phyloP scores from a whole-genome alignment of 2,329 filamentous ascomycete genomes.

The Cladosporium sp. region DNA sequence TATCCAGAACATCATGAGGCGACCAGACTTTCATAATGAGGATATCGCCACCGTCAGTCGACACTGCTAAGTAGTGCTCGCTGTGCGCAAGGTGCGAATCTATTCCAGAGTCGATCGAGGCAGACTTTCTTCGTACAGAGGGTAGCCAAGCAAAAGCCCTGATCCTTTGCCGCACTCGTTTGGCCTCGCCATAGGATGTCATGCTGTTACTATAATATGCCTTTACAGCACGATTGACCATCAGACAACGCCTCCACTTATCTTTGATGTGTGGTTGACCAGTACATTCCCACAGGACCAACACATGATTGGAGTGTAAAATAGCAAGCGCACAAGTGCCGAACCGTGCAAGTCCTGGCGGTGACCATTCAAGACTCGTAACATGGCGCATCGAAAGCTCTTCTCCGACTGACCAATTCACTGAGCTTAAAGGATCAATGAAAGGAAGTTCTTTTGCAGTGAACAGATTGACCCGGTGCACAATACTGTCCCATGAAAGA shows the following conservation, averaged over 20 bases:
- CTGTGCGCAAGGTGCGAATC: conserved; percentile 1
- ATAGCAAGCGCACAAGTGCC: conserved; percentile 51
- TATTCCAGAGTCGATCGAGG: neutral
- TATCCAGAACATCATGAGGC: conserved; percentile 30
- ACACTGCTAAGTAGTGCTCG: conserved; percentile 32
- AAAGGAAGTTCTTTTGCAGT: conserved; percentile 44
- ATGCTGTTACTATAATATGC: conserved; percentile 32
- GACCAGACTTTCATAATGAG: conserved; percentile 34
- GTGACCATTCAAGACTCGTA: conserved; percentile 52
- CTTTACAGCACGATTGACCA: conserved; percentile 49
- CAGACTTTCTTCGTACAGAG: neutral
- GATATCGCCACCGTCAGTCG: conserved; percentile 40
- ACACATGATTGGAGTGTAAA: conserved; percentile 51
- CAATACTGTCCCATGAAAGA: conserved; percentile 33
- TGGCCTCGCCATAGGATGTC: conserved; percentile 21
- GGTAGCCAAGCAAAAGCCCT: conserved; percentile 39
- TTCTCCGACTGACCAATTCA: conserved; percentile 52
- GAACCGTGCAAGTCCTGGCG: conserved; percentile 51
- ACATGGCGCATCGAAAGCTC: conserved; percentile 53
- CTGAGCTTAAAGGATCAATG: conserved; percentile 42
- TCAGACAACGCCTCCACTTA: conserved; percentile 48
- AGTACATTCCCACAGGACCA: conserved; percentile 53
- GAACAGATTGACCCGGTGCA: conserved; percentile 49
- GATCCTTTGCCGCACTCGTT: conserved; percentile 34
- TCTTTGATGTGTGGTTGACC: conserved; percentile 37